Base-by-base conservation (phyloP, 768 basidiomycete genomes). In the Hysterangium stoloniferum region DNA sequence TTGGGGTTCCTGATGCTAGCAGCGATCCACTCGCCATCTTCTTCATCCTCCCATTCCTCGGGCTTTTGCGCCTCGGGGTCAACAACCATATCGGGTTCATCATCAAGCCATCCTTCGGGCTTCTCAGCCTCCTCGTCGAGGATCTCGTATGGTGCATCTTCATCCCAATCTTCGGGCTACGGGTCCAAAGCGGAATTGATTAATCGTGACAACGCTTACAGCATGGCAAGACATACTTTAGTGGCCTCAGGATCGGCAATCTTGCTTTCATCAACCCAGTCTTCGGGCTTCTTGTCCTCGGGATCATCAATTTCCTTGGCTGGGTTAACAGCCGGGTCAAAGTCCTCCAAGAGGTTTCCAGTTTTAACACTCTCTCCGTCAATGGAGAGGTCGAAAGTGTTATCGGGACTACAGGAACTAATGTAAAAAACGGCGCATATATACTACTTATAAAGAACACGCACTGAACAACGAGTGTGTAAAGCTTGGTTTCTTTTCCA, bases 21-120 rank as follows among this genome's bases (percentile, higher is more conserved):
- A 6, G 94, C 77, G 57, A 98, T 79, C 93, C 93, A 99, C 64
- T 98, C 95, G 66, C 96, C 96, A 59, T 99, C 95, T 65, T 98
- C 96, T 64, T 97, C 96, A 59, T 97, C 95, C 61, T 96, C 93
- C 96, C 96, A 99, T 67, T 99, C 96, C 64, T 99, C 96, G 5
- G 96, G 96, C 74, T 96, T 97, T 68, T 84, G 79, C 34, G 88
- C 80, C 57, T 91, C 88, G 54, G 96, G 95, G 63, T 99, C 96
- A 42, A 92, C 79, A 59, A 96, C 77, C 42, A 69, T 74, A 51
- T 75, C 66, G 6, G 84, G 79, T 64, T 97, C 96, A 51, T 96
- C 71, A 54, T 88, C 92, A 52, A 99, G 81, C 96, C 96, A 99
- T 59, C 88, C 94, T 54, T 86, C 92, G 28, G 96, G 96, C 71